Evolutionary conservation across 2,329 filamentous ascomycete genomes (phyloP).

Genomic region (Penicillium hordei): DNA sequence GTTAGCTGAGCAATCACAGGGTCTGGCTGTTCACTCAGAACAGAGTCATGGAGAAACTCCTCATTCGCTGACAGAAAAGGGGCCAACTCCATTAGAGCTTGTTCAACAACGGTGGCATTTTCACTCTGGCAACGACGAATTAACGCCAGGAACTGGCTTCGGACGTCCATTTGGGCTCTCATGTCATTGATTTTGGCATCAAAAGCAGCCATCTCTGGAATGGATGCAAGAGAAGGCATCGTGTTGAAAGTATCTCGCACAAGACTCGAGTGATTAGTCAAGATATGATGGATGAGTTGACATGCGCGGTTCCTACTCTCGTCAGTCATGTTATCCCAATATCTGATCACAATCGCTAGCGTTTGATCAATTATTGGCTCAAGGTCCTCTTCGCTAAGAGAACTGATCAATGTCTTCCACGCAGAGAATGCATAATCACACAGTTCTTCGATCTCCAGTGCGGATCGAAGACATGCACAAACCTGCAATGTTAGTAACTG

Average conservation of each 20-base stretch:
- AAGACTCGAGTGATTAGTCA: slow-evolving; percentile 61
- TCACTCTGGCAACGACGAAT: slow-evolving; percentile 75
- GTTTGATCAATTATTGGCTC: slow-evolving; percentile 81
- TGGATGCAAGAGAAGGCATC: slow-evolving; percentile 73
- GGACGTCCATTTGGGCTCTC: slow-evolving; percentile 64
- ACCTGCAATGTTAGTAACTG: slow-evolving; percentile 42
- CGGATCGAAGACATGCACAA: slow-evolving; percentile 80
- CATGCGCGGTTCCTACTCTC: slow-evolving; percentile 60
- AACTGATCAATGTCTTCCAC: slow-evolving; percentile 76
- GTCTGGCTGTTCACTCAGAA: slow-evolving; percentile 80
- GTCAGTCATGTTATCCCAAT: slow-evolving; percentile 70
- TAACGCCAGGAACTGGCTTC: slow-evolving; percentile 69
- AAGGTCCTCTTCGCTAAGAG: slow-evolving; percentile 75
- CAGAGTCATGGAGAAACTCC: slow-evolving; percentile 73
- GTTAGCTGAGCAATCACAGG: slow-evolving; percentile 69
- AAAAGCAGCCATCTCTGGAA: slow-evolving; percentile 67
- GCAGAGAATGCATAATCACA: slow-evolving; percentile 76
- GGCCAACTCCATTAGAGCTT: slow-evolving; percentile 75
- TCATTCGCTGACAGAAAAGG: slow-evolving; percentile 72
- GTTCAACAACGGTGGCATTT: slow-evolving; percentile 78
- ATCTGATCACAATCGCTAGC: slow-evolving; percentile 78
- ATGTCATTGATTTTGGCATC: slow-evolving; percentile 65
- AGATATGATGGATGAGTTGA: slow-evolving; percentile 63
- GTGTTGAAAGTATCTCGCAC: slow-evolving; percentile 68
- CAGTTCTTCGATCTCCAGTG: slow-evolving; percentile 72